Conservation (phyloP, 164 flowering plant species). For the Dillenia turbinata region DNA sequence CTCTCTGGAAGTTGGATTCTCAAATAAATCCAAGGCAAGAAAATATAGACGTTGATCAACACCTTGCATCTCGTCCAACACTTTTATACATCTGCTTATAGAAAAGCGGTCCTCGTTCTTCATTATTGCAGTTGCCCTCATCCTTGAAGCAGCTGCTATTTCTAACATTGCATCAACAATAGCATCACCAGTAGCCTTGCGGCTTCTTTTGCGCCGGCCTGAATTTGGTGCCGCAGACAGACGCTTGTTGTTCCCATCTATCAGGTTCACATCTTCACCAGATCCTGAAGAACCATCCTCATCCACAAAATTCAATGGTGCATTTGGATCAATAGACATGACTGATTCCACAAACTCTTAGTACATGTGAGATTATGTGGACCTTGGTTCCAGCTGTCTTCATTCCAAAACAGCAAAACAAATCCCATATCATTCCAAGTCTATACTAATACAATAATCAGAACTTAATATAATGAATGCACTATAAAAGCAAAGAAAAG, state of each 20-base stretch:
- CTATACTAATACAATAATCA: background rate
- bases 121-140: constrained; percentile 62
- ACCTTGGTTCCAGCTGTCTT: constrained; percentile 19
- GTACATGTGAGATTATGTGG: constrained; percentile 12
- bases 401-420: constrained; percentile 18
- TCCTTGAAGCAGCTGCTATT: constrained; percentile 75
- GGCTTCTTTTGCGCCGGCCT: constrained; percentile 57
- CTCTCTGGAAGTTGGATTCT: constrained; percentile 59
- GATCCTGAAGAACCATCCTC: constrained; percentile 71
- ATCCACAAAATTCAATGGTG: constrained; percentile 28
- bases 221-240: constrained; percentile 37
- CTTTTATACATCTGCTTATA: constrained; percentile 68
- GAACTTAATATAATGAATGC: background rate
- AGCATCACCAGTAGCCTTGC: constrained; percentile 61
- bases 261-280: constrained; percentile 54
- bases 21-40: constrained; percentile 67
- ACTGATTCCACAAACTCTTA: constrained; percentile 13
- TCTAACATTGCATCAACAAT: constrained; percentile 79
- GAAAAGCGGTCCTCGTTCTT: constrained; percentile 63
- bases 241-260: constrained; percentile 62
- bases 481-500: background rate
- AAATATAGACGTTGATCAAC: constrained; percentile 57
- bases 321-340: constrained; percentile 45
- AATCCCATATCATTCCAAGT: constrained; percentile 14
- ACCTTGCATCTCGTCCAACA: constrained; percentile 64